Percentiles rank a stretch among this genome's conserved stretches.
These are phyloP conservation scores for Plasmodium inui DNA, from an alignment of 169 alveolate genomes.

Conservation along the genomic window DNA sequence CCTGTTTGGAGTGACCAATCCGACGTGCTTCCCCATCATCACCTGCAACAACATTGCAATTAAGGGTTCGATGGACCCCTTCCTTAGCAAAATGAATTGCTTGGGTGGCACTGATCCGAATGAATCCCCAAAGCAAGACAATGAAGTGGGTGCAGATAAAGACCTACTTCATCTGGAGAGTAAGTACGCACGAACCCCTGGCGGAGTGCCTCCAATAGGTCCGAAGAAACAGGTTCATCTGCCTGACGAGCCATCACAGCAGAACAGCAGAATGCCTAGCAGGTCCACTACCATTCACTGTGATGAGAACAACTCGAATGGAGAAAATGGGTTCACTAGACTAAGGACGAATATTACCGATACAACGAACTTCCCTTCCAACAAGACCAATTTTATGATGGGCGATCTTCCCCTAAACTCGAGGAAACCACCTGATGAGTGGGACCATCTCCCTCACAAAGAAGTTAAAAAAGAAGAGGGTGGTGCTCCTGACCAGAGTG, in stretches of 20 bases:
- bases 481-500: not conserved
- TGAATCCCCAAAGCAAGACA: not conserved
- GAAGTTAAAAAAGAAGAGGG: not conserved
- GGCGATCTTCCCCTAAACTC: not conserved
- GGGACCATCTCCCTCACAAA: not conserved
- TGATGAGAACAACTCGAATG: not conserved
- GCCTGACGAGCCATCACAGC: not conserved
- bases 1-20: not conserved
- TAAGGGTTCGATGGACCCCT: not conserved
- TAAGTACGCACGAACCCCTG: not conserved
- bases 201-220: not conserved
- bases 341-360: not conserved
- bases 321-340: not conserved
- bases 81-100: not conserved
- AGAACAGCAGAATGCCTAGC: not conserved
- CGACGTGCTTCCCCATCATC: not conserved
- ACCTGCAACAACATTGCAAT: slow-evolving; percentile 1
- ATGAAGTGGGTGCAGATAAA: not conserved
- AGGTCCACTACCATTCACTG: not conserved
- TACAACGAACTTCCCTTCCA: not conserved
- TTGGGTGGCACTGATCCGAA: not conserved
- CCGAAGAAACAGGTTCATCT: not conserved
- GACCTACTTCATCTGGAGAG: not conserved
- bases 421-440: not conserved
- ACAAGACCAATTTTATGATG: not conserved